Conservation (phyloP, 768 basidiomycete species). For the Crepidotus variabilis region DNA sequence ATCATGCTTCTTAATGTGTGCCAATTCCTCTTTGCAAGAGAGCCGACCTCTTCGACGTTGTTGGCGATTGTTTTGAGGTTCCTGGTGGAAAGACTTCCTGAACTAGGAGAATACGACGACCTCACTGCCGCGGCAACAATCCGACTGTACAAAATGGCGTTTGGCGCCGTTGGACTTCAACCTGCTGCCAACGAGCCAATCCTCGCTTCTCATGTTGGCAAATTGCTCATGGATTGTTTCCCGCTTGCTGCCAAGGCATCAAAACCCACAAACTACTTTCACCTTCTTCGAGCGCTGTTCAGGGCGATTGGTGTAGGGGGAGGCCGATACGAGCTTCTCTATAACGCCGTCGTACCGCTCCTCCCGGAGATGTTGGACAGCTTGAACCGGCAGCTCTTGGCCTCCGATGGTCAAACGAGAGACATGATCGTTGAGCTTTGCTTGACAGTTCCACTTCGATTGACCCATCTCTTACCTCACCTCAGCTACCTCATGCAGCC, state of each 20-base stretch:
- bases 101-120: conserved; percentile 84
- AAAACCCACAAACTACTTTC: conserved; percentile 90
- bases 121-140: conserved; percentile 80
- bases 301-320: conserved; percentile 89
- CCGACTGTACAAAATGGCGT: conserved; percentile 93
- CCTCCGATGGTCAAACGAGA: conserved; percentile 75
- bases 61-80: conserved; percentile 87
- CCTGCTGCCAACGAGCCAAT: conserved; percentile 83
- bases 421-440: conserved; percentile 98
- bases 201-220: conserved; percentile 88
- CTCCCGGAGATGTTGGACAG: conserved; percentile 97
- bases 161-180: conserved; percentile 75
- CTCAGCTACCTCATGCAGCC: conserved; percentile 96
- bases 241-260: conserved; percentile 88
- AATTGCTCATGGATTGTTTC: conserved; percentile 95
- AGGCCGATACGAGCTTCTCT: conserved; percentile 89
- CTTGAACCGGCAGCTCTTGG: conserved; percentile 83
- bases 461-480: conserved; percentile 94
- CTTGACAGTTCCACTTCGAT: conserved; percentile 90
- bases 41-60: conserved; percentile 72
- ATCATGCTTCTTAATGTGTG: conserved; percentile 80
- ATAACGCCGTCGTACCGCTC: conserved; percentile 94
- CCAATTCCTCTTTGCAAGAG: conserved; percentile 77
- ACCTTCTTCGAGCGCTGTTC: conserved; percentile 88
- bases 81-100: conserved; percentile 75